phyloP scores from a whole-genome alignment of 2,329 filamentous ascomycete species.

The Pseudogymnoascus sp. region DNA sequence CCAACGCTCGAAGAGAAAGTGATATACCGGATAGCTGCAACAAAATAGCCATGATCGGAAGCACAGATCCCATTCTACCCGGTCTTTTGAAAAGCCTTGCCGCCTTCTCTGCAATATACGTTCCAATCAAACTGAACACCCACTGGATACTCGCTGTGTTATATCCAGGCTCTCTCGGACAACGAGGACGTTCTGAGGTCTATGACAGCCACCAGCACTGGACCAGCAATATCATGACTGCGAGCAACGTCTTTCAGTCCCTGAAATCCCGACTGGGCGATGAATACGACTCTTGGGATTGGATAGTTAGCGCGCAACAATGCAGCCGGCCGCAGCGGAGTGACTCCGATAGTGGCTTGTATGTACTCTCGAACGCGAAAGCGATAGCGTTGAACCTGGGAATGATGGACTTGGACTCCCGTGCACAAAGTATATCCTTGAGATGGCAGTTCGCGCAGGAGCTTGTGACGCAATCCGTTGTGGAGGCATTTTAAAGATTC shows the following conservation, averaged over 20 bases:
- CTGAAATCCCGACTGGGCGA: neutral
- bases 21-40: neutral
- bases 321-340: neutral
- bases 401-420: neutral
- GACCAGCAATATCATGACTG: neutral
- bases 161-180: neutral
- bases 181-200: neutral
- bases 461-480: neutral
- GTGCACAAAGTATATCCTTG: neutral
- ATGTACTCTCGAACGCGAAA: neutral
- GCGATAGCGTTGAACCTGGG: neutral
- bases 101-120: neutral
- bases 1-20: neutral
- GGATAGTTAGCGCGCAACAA: neutral
- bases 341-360: neutral
- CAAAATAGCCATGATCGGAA: neutral
- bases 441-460: neutral
- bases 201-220: neutral
- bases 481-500: neutral
- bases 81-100: neutral
- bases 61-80: neutral
- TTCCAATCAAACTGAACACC: neutral
- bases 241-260: neutral
- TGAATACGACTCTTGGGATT: neutral
- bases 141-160: neutral